Conservation (phyloP, 768 basidiomycete genomes). For the Mycena maculata region DNA sequence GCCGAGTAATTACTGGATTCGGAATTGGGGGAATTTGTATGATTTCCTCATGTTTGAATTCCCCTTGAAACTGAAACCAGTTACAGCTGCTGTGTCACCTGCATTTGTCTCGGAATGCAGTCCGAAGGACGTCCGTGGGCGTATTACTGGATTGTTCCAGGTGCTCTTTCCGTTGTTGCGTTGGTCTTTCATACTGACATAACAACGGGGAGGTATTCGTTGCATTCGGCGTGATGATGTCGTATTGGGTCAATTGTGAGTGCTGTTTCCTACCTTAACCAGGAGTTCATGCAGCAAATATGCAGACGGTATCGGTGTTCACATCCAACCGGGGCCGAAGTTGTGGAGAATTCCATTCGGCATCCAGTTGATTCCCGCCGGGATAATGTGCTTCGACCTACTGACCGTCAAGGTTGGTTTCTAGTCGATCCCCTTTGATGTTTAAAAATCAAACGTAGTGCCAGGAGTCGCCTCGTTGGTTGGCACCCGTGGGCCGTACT, state of each 20-base stretch:
- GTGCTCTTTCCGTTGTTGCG: constrained; percentile 42
- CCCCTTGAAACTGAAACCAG: no score
- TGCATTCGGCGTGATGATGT: constrained; percentile 86
- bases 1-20: constrained; percentile 82
- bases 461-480: constrained; percentile 82
- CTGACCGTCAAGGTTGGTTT: constrained; percentile 67
- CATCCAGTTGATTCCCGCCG: constrained; percentile 80
- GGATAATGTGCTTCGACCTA: constrained; percentile 75
- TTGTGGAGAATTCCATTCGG: constrained; percentile 83
- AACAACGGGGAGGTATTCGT: constrained; percentile 48
- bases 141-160: constrained; percentile 89
- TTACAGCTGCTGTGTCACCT: constrained; percentile 73
- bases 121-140: constrained; percentile 87
- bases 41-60: not conserved
- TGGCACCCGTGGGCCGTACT: constrained; percentile 70
- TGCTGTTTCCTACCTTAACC: constrained; percentile 33
- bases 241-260: constrained; percentile 84
- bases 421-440: not conserved
- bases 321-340: constrained; percentile 57
- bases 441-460: not conserved
- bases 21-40: constrained; percentile 84
- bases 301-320: constrained; percentile 69
- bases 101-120: constrained; percentile 89
- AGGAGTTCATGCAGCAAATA: no score
- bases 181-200: not conserved